phyloP scores from a whole-genome alignment of 2,329 filamentous ascomycete species.

The Colletotrichum liriopes region DNA sequence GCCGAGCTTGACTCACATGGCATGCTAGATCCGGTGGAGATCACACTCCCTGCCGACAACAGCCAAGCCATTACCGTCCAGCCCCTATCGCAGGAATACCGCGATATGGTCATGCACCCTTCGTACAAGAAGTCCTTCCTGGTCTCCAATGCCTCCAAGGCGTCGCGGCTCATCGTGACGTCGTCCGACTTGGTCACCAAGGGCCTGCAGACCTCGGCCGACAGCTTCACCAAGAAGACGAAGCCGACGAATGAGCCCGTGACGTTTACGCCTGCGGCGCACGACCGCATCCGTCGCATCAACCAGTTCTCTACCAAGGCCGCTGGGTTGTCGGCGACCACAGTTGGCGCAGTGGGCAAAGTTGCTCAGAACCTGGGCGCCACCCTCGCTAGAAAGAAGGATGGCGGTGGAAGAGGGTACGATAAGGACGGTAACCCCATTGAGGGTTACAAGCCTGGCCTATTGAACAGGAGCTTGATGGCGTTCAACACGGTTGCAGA shows the following conservation, averaged over 20 bases:
- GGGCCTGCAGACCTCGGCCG: constrained; percentile 82
- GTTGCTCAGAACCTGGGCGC: constrained; percentile 94
- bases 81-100: constrained; percentile 78
- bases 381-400: constrained; percentile 71
- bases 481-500: constrained; percentile 96
- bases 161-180: constrained; percentile 93
- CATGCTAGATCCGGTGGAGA: constrained; percentile 80
- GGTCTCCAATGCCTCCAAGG: constrained; percentile 88
- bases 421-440: constrained; percentile 79
- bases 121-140: constrained; percentile 91
- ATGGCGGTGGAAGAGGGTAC: constrained; percentile 70
- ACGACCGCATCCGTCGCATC: constrained; percentile 88
- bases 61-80: constrained; percentile 76
- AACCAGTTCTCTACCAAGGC: constrained; percentile 88
- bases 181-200: constrained; percentile 86
- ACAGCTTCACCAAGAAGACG: constrained; percentile 84
- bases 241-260: constrained; percentile 85
- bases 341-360: constrained; percentile 85
- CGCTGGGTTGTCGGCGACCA: constrained; percentile 85
- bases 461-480: constrained; percentile 96
- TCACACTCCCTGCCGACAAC: constrained; percentile 79
- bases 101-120: constrained; percentile 85
- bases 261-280: constrained; percentile 89
- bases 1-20: constrained; percentile 43
- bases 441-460: constrained; percentile 84